Percentiles rank a stretch among this genome's conserved stretches.
phyloP scores from a whole-genome alignment of 148 eudicot species.

The Agrostemma githago region DNA sequence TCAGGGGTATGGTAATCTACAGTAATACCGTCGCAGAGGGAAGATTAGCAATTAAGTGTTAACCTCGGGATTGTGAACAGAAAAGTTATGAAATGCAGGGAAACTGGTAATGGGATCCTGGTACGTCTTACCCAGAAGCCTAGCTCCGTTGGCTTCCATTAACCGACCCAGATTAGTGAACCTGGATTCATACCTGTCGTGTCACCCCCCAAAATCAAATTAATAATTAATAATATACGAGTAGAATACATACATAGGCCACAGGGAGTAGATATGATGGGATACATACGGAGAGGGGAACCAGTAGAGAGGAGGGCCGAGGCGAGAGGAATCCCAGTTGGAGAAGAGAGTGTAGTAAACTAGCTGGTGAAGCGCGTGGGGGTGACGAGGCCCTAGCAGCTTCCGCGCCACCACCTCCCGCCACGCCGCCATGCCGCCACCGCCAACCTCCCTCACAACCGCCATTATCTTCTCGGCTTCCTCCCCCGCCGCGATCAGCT shows the following conservation, averaged over 20 bases:
- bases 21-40: no score
- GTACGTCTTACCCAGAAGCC: constrained; percentile 64
- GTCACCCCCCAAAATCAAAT: background rate
- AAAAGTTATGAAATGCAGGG: constrained; percentile 49
- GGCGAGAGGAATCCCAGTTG: constrained; percentile 45
- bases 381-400: constrained; percentile 54
- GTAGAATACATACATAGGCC: background rate
- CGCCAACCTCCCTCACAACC: constrained; percentile 27
- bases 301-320: constrained; percentile 86
- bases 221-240: no score
- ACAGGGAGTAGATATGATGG: background rate
- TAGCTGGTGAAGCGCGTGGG: constrained; percentile 70
- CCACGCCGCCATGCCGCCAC: constrained; percentile 41
- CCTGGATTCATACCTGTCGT: constrained; percentile 44
- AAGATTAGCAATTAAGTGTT: background rate
- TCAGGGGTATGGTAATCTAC: no score
- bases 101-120: constrained; percentile 76
- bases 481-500: constrained; percentile 43
- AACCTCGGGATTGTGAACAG: constrained; percentile 74
- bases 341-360: constrained; percentile 61
- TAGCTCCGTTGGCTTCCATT: constrained; percentile 74
- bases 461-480: constrained; percentile 38
- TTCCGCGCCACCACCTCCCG: constrained; percentile 52
- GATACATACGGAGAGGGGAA: constrained; percentile 67
- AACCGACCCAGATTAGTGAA: constrained; percentile 68